Evolutionary conservation across 176 grass and related monocot species (phyloP), one percentile per base, ranked within the genome.

Genomic region (Bromus sterilis): DNA sequence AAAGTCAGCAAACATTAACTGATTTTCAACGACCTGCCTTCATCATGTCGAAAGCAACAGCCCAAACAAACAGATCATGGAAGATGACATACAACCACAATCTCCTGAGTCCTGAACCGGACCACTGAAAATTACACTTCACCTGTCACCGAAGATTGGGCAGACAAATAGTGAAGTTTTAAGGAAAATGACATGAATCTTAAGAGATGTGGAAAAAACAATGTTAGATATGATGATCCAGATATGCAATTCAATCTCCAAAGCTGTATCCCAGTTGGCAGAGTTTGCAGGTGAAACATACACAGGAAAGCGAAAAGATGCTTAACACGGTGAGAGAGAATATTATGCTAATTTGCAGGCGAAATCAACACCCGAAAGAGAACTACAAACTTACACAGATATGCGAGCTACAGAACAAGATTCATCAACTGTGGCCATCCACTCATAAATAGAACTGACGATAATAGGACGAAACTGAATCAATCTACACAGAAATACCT

Each of bases 401-500:
- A 5, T 77, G 41, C 61, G 62, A 72, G 64, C 57, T 77, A 78
- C 66, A 71, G 24, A 84, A 60, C 70, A 80, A 15, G 66, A 62
- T 70, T 32, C 61, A 55, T 76, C 9, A 61, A 75, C 39, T 51
- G 37, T 44, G 25, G 21, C 71, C 78, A 81, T 30, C 21, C 42
- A 16, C 56, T 63, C 56, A 43, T 77, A 77, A 48, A 56, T 77
- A 49, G 14, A 63, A 76, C 34, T 18, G n/a, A 30, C 30, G 71
- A 85, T 34, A 56, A 55, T 74, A 82, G 60, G 41, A 62, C 43
- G 35, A n/a, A n/a, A 42, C 15, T 34, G 56, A 77, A 78, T 61
- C 24, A 85, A 77, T 85, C 78, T 85, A 85, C 82, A 89, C 53
- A 78, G 63, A 70, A 89, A 85, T 81, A 65, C 21, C 33, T 53